Conservation (phyloP, 257 asterid genomes). For the Solanum phureja region DNA sequence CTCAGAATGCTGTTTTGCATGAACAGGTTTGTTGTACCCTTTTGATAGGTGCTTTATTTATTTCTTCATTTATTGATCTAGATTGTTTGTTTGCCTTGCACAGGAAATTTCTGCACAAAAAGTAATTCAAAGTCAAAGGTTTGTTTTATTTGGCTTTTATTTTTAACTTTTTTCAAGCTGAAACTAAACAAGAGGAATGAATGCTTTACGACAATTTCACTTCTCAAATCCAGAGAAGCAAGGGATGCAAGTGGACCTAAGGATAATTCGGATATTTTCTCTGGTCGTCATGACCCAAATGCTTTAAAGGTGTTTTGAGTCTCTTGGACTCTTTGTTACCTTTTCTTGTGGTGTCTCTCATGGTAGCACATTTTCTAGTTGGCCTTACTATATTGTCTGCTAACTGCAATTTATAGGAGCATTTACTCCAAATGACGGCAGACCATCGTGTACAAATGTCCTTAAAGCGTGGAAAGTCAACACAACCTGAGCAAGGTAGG, state of each 20-base stretch:
- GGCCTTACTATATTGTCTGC: background rate
- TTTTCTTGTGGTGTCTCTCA: background rate
- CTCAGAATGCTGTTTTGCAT: slow-evolving; percentile 70
- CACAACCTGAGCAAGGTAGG: slow-evolving; percentile 57
- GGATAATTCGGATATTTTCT: slow-evolving; percentile 48
- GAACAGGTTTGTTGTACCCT: slow-evolving; percentile 55
- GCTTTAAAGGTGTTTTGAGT: slow-evolving; percentile 61
- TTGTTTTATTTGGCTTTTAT: slow-evolving; percentile 11
- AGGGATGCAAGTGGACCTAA: slow-evolving; percentile 34
- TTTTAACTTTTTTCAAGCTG: background rate
- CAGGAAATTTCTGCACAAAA: slow-evolving; percentile 87
- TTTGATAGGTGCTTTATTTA: background rate
- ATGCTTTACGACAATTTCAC: slow-evolving; percentile 1
- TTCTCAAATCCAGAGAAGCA: slow-evolving; percentile 47
- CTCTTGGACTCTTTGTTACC: background rate
- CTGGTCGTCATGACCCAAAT: slow-evolving; percentile 72
- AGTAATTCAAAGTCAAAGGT: slow-evolving; percentile 83
- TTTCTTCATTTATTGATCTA: slow-evolving; percentile 8
- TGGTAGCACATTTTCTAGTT: background rate
- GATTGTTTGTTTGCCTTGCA: slow-evolving; percentile 7
- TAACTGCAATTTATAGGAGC: slow-evolving; percentile 47
- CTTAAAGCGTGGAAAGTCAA: slow-evolving; percentile 62
- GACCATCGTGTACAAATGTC: slow-evolving; percentile 71
- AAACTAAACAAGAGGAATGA: background rate
- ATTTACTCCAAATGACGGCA: slow-evolving; percentile 73